Conservation (phyloP, 2,329 filamentous ascomycete genomes). For the Colletotrichum camelliae region DNA sequence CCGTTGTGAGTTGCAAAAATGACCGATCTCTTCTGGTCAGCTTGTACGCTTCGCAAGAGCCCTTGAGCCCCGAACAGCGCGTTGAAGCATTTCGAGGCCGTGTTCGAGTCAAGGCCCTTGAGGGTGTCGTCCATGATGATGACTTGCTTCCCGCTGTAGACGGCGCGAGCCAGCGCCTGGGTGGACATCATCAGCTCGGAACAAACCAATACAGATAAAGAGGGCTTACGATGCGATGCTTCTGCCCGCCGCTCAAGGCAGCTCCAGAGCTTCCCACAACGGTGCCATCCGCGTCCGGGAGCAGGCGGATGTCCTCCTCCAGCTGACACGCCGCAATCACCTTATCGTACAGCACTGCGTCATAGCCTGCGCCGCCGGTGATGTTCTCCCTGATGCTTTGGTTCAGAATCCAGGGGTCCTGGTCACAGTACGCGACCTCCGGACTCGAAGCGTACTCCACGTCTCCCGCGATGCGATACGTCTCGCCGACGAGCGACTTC, state of each 20-base stretch:
- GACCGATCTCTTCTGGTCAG: slow-evolving; percentile 37
- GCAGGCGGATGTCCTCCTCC: not conserved
- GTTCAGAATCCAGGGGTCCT: slow-evolving; percentile 32
- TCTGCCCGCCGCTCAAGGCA: slow-evolving; percentile 11
- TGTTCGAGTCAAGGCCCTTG: slow-evolving; percentile 10
- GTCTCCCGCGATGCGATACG: slow-evolving; percentile 1
- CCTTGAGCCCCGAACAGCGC: not conserved
- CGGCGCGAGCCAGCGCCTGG: slow-evolving; percentile 1
- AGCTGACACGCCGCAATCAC: slow-evolving; percentile 21
- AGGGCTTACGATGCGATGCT: not conserved
- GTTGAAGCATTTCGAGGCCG: not conserved
- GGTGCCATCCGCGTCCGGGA: not conserved
- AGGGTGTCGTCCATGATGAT: slow-evolving; percentile 12
- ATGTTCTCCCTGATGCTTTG: slow-evolving; percentile 28
- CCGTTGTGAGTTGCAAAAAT: slow-evolving; percentile 45
- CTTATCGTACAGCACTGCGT: slow-evolving; percentile 34
- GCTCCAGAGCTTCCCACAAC: not conserved
- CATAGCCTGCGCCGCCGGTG: not conserved
- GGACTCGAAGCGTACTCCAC: slow-evolving; percentile 14
- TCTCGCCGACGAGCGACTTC: slow-evolving; percentile 35
- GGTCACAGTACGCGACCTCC: slow-evolving; percentile 30
- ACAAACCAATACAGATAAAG: too few species aligned
- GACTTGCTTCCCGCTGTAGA: slow-evolving; percentile 7
- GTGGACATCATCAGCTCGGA: not conserved
- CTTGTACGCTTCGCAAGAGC: slow-evolving; percentile 28